Evolutionary conservation across 2,329 filamentous ascomycete genomes (phyloP).

Genomic region (Stenocarpella maydis): DNA sequence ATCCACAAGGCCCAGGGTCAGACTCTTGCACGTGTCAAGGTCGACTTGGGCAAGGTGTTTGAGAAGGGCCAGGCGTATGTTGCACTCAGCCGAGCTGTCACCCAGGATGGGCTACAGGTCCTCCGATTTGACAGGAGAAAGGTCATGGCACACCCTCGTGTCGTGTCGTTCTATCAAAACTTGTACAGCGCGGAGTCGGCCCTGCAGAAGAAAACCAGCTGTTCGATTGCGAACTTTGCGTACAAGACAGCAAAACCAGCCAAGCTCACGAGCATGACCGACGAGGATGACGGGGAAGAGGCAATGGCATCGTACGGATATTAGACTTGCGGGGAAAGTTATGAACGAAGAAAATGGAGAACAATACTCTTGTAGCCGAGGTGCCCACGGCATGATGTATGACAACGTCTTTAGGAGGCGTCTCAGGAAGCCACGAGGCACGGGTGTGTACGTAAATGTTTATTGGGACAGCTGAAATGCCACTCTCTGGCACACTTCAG

Average conservation of each 20-base stretch:
- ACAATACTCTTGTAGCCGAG: not conserved
- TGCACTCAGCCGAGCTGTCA: slow-evolving; percentile 90
- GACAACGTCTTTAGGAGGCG: slow-evolving; percentile 7
- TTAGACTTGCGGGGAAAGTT: not conserved
- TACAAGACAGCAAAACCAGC: slow-evolving; percentile 42
- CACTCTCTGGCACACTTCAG: not conserved
- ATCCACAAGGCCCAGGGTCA: slow-evolving; percentile 99
- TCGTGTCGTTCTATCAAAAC: slow-evolving; percentile 85
- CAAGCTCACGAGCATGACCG: slow-evolving; percentile 37
- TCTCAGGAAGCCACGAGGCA: not conserved
- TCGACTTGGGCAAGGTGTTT: slow-evolving; percentile 90
- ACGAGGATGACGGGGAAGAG: slow-evolving; percentile 33
- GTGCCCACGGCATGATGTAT: not conserved
- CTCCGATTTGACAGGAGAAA: slow-evolving; percentile 87
- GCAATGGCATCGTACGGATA: slow-evolving; percentile 30
- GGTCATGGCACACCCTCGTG: slow-evolving; percentile 92
- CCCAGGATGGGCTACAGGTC: slow-evolving; percentile 86
- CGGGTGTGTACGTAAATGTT: slow-evolving; percentile 3
- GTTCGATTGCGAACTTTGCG: slow-evolving; percentile 52
- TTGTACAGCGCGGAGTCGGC: slow-evolving; percentile 74
- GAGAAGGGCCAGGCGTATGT: slow-evolving; percentile 99
- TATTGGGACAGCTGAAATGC: not conserved
- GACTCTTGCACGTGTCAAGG: slow-evolving; percentile 91
- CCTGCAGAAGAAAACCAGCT: slow-evolving; percentile 42
- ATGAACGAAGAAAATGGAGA: not conserved